Percentiles rank a stretch among this genome's conserved stretches.
These are phyloP conservation scores for Arabis hirsuta DNA, from an alignment of 345 rosid genomes.

Conservation along the genomic window DNA sequence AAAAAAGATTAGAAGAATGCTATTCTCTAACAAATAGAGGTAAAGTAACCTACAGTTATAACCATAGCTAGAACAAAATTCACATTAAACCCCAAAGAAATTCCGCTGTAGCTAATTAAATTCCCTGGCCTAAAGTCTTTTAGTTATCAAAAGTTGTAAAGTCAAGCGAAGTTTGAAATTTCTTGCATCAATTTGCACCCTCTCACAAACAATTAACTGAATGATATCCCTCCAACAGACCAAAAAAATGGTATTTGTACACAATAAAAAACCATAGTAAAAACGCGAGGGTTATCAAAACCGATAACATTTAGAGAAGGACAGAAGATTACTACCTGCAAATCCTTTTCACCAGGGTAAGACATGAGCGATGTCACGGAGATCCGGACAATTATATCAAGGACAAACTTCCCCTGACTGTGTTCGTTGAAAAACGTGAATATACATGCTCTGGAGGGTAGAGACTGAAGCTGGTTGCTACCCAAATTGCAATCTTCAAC, in stretches of 20 bases:
- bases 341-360: constrained; percentile 92
- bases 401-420: constrained; percentile 77
- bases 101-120: constrained; percentile 10
- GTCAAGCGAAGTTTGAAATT: constrained; percentile 14
- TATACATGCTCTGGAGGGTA: constrained; percentile 59
- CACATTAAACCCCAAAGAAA: constrained; percentile 15
- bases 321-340: constrained; percentile 67
- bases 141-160: constrained; percentile 27
- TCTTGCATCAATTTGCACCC: constrained; percentile 24
- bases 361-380: constrained; percentile 74
- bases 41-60: constrained; percentile 27
- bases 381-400: constrained; percentile 79
- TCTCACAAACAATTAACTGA: constrained; percentile 22
- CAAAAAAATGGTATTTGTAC: constrained; percentile 11
- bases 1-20: constrained; percentile 14
- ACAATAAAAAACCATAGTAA: constrained; percentile 6
- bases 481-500: constrained; percentile 60
- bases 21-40: constrained; percentile 11
- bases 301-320: constrained; percentile 1
- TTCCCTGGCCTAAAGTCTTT: constrained; percentile 24
- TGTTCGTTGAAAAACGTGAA: constrained; percentile 77
- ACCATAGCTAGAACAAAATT: constrained; percentile 20
- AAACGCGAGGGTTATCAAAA: constrained; percentile 19
- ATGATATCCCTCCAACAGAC: constrained; percentile 10
- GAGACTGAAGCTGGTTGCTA: constrained; percentile 56